Evolutionary conservation across 768 basidiomycete genomes (phyloP), one percentile per base, ranked within the genome.

Genomic region (Trametopsis cervina): DNA sequence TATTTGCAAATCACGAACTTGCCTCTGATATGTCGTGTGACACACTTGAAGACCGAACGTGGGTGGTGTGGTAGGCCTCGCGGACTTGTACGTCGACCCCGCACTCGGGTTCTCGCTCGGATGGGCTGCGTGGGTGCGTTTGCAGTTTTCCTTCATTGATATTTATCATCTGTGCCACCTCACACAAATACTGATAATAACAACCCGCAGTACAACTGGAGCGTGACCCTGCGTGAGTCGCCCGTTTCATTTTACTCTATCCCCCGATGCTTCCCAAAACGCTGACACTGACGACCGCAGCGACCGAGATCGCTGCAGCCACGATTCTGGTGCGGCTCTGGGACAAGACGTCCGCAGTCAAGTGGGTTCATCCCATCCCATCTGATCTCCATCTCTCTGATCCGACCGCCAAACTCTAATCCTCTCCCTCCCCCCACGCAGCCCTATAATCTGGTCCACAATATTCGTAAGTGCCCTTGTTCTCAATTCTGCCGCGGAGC

Each of bases 221-320:
- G 55, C 35, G 53, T 60, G 13, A 64, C 57, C 5, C 50, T 65
- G 49, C 66, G 48, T 63, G 43, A 6, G 60, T 46, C 9, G 5
- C 2, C 35, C 38, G n/a, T 18, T 9, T 23, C 5, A 4, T 17
- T 11, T 17, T 11, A 20, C 37, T 18, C 12, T 40, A 21, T 11
- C 11, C 13, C 13, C n/a, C n/a, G n/a, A n/a, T n/a, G n/a, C n/a
- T n/a, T n/a, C n/a, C n/a, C n/a, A 11, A 36, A 11, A 36, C 26
- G 36, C 21, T 18, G 3, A 22, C 9, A 11, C 43, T 21, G 10
- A 6, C n/a, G n/a, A n/a, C n/a, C 15, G 9, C 26, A 62, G 60
- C 77, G 5, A 70, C 74, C 18, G 79, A 80, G 59, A 69, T 81
- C 17, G 70, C 69, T 25, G 78, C 78, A 2, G 76, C 76, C 1